Conservation (phyloP, 2,329 filamentous ascomycete genomes). For the Colletotrichum sp. region DNA sequence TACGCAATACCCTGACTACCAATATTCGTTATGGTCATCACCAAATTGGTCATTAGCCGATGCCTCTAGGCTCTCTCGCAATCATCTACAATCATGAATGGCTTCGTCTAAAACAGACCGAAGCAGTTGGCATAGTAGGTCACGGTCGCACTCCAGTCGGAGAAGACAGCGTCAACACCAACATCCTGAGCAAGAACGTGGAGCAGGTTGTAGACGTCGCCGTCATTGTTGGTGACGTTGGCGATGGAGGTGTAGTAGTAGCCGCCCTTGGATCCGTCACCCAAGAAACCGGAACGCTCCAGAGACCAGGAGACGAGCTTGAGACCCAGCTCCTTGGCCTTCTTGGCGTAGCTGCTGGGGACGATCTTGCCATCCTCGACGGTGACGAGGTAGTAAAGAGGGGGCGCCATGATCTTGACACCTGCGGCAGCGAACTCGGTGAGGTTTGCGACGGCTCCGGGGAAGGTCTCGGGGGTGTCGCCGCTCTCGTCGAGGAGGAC, state of each 20-base stretch:
- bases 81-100: not conserved
- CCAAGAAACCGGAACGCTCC: conserved; percentile 67
- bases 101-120: conserved; percentile 32
- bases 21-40: not conserved
- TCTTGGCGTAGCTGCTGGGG: conserved; percentile 66
- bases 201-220: conserved; percentile 70
- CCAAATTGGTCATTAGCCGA: not conserved
- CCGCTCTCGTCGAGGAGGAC: conserved; percentile 69
- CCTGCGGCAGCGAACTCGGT: conserved; percentile 60
- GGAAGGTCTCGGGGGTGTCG: conserved; percentile 55
- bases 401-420: conserved; percentile 67
- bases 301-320: conserved; percentile 73
- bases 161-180: conserved; percentile 66
- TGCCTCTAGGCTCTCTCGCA: not conserved
- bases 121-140: conserved; percentile 78
- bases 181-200: conserved; percentile 68
- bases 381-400: conserved; percentile 65
- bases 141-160: conserved; percentile 72
- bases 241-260: conserved; percentile 64
- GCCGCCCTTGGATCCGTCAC: conserved; percentile 49
- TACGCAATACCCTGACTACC: not conserved
- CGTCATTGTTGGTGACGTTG: conserved; percentile 63
- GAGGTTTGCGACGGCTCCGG: conserved; percentile 60
- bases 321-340: conserved; percentile 64
- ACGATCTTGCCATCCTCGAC: conserved; percentile 59